Base-by-base conservation (phyloP, 108 stramenopile genomes). In the Nitzschia sp. region DNA sequence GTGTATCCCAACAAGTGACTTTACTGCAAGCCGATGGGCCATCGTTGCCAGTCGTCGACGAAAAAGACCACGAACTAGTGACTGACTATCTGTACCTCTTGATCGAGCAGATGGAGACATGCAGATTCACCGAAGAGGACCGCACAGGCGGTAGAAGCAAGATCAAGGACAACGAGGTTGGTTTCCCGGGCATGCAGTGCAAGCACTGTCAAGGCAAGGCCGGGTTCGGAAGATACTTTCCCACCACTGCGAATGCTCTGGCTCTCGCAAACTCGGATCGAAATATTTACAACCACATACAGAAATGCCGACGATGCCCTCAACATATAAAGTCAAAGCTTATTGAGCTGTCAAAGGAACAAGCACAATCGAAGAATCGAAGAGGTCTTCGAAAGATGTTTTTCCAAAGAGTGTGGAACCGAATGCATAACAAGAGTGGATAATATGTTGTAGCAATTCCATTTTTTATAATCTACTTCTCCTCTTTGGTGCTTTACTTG, bases 211-310 rank as follows among this genome's bases (percentile, higher is more conserved):
- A 76, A 44, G 89, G 92, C 13, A 77, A 68, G 8, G 75, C 87
- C 59, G 87, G 89, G 21, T 80, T 80, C 34, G 92, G 92, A 15
- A 70, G 92, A 23, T 93, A 90, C 77, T 93, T 93, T 63, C 92
- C 92, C 0, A 72, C 82, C 17, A 73, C 76, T 2, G 34, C 86
- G 45, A 77, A 78, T 56, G 86, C 87, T 27, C 72, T 93, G 74
- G 63, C 83, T 29, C 77, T 85, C 44, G 92, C 92, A 13, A 88
- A 87, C 36, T 79, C 84, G 16, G 89, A 90, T 71, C 80, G 85
- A n/a, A 86, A 86, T 47, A 79, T 89, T 41, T 78, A 79, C 72
- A 89, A 90, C 46, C 91, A 93, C 52, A 27, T 90, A 13, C 52
- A 72, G 47, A 83, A 85, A 46, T 92, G 90, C 66, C 79, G 86